phyloP scores from a whole-genome alignment of 1,139 yeast genomes.

The Yamadazyma triangularis region DNA sequence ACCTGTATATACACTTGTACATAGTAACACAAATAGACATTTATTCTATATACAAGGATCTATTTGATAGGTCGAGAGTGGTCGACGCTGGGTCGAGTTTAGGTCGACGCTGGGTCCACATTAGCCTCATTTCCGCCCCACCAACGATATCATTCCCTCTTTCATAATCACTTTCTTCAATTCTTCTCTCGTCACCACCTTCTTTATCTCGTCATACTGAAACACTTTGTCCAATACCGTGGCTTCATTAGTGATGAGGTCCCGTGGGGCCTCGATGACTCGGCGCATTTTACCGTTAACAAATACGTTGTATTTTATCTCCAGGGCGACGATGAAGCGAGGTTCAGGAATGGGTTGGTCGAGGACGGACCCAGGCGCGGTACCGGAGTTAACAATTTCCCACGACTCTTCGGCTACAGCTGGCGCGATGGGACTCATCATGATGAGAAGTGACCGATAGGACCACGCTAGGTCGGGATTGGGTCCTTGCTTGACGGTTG shows the following conservation, averaged over 20 bases:
- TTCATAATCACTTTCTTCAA: conserved; percentile 22
- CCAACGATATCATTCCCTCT: conserved; percentile 26
- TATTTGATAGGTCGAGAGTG: too few relatives aligned
- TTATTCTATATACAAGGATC: too few relatives aligned
- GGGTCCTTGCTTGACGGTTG: conserved; percentile 27
- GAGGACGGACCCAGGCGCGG: conserved; percentile 8
- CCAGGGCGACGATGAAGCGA: conserved; percentile 61
- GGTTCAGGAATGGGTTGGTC: conserved; percentile 24
- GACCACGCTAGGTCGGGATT: conserved; percentile 23
- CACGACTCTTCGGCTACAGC: conserved; percentile 80
- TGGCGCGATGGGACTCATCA: conserved; percentile 77
- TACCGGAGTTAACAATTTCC: too few relatives aligned
- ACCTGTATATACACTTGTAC: too few relatives aligned
- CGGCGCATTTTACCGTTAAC: conserved; percentile 79
- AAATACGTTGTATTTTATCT: conserved; percentile 58
- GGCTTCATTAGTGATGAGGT: too few relatives aligned
- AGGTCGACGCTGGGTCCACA: conserved; percentile 4
- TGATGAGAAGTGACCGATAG: conserved; percentile 48
- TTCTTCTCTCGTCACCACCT: too few relatives aligned
- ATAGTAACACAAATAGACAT: too few relatives aligned
- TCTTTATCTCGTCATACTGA: too few relatives aligned
- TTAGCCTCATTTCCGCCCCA: conserved; percentile 8
- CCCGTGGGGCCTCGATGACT: too few relatives aligned
- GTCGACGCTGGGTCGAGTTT: too few relatives aligned
- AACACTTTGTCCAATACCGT: too few relatives aligned